Evolutionary conservation across 345 rosid species (phyloP).

Genomic region (Linum lewisii): DNA sequence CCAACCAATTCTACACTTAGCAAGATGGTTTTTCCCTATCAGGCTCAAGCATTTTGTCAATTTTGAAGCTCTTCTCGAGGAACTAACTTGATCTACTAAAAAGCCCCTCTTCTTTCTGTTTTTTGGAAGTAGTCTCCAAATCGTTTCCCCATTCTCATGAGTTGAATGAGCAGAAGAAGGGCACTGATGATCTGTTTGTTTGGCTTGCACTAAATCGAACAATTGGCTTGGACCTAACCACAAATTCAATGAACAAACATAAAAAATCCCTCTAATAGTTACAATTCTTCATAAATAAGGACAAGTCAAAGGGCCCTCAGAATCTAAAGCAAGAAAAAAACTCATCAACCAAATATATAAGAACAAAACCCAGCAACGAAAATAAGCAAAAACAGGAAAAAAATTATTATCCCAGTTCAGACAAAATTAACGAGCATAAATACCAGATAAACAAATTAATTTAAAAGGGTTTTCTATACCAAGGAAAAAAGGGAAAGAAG

Average conservation of each 20-base stretch:
- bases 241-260: not conserved
- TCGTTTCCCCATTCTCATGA: slow-evolving; percentile 4
- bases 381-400: too few species aligned
- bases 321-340: not conserved
- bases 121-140: slow-evolving; percentile 4
- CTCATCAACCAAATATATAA: too few species aligned
- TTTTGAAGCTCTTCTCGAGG: slow-evolving; percentile 7
- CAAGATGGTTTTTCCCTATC: slow-evolving; percentile 8
- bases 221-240: slow-evolving; percentile 23
- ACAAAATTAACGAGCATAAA: too few species aligned
- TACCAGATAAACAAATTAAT: not conserved
- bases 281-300: too few species aligned
- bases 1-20: too few species aligned
- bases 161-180: not conserved
- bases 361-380: too few species aligned
- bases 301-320: not conserved
- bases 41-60: slow-evolving; percentile 7
- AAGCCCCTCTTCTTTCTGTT: slow-evolving; percentile 10
- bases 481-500: slow-evolving; percentile 34
- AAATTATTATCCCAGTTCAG: too few species aligned
- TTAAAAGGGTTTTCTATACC: slow-evolving; percentile 20
- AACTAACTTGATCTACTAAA: slow-evolving; percentile 4
- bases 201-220: slow-evolving; percentile 20
- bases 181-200: slow-evolving; percentile 5
- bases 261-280: too few species aligned